Evolutionary conservation across 2,329 filamentous ascomycete genomes (phyloP), one percentile per base, ranked within the genome.

Genomic region (Shiraia sp.): DNA sequence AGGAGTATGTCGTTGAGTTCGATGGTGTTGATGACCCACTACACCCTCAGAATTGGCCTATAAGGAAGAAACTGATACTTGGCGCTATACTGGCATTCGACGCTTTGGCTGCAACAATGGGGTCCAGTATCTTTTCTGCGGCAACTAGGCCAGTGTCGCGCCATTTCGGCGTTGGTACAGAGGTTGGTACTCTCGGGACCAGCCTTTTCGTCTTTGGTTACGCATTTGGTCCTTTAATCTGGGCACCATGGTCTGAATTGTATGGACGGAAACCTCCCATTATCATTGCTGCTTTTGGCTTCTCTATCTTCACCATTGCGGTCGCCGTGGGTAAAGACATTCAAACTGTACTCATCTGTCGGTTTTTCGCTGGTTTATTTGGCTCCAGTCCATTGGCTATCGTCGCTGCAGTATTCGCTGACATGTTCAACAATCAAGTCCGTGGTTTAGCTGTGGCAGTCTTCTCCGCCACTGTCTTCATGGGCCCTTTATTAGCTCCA

Each of bases 11-110:
- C 0, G 88, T 92, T 32, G 88, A 80, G 38, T 96, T 95, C 59
- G 85, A 91, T 54, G 90, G 90, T 1, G 85, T 83, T 1, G 79
- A 90, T 50, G 90, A 96, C 60, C 90, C 90, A 2, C 63, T 91
- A 49, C 90, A 96, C 68, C 85, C 90, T 0, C 88, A 93, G 72
- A 96, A 96, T 66, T 96, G 90, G 90, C 78, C 87, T 0, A 67
- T 87, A 47, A 81, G 74, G 60, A 91, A 88, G 74, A 96, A 95
- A 82, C 36, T 90, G 28, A 57, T 78, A 6, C 86, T 85, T 1
- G 81, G 82, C 14, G 76, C 78, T 28, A 83, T 90, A 55, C 73
- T 91, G 29, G 87, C 83, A 16, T 90, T 84, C 59, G 87, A 86
- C 31, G 88, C 87, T 10, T 74, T 90, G 55, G 80, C 81, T 13